Base-by-base conservation (phyloP, 1,139 yeast species). In the Kluyveromyces sp. region DNA sequence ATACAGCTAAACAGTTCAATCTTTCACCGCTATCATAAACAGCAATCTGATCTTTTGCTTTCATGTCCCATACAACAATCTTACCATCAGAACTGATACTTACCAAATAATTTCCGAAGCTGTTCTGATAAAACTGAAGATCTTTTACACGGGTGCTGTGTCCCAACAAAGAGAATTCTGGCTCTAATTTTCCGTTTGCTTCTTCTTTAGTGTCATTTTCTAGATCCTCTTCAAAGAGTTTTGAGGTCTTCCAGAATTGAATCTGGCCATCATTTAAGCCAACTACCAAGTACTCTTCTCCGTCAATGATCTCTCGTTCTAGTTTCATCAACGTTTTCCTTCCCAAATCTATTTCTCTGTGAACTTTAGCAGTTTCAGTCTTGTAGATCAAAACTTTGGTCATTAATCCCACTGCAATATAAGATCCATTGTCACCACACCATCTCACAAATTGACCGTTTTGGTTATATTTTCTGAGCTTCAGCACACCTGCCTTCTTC, bases 11-110 rank as follows among this genome's bases (percentile, higher is more conserved):
- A 67, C 96, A 89, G 63, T 87, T 92, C 50, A 92, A 74, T 58
- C 98, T 74, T 65, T 92, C 96, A n/a, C 95, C 95, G 20, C 94
- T 77, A 52, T 82, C 87, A 63, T 88, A 89, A 2, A 87, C 94
- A 0, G 96, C 96, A 18, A 87, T 74, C 63, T 88, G 95, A 55
- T 85, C 95, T 54, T 74, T 73, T 1, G 68, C 57, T 3, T 67
- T 56, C 57, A 89, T 67, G 58, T 88, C 84, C 96, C 97, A 92
- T 2, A 92, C 81, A 12, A 89, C 95, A 44, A 92, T 80, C 56
- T 78, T 83, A 33, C 98, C 97, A 62, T 92, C 97, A 0, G 96
- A 86, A 0, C 96, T 85, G 11, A 88, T 87, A 2, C 95, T 83
- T 1, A 85, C 74, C 60, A 94, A 67, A 57, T 74, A 82, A 4